Evolutionary conservation across 768 basidiomycete species (phyloP).

Genomic region (Candolleomyces aberdarensis): DNA sequence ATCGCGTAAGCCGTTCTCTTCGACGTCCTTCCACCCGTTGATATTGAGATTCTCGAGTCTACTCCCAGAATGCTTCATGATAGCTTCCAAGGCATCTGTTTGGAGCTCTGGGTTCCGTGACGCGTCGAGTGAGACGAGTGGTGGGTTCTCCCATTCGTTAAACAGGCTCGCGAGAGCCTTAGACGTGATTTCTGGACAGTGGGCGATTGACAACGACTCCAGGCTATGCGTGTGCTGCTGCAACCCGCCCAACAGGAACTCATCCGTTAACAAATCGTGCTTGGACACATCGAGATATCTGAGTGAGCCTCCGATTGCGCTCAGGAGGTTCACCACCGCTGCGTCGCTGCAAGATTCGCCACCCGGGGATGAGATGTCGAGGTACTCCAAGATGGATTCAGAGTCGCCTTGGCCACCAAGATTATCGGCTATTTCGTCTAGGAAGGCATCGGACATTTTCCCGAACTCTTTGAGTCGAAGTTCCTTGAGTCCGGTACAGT

Average conservation of each 20-base stretch:
- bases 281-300: slow-evolving; percentile 68
- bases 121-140: slow-evolving; percentile 53
- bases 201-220: slow-evolving; percentile 48
- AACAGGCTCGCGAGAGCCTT: slow-evolving; percentile 71
- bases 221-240: slow-evolving; percentile 45
- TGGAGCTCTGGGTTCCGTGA: slow-evolving; percentile 59
- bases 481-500: slow-evolving; percentile 50
- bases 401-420: too few species aligned
- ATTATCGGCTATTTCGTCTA: slow-evolving; percentile 41
- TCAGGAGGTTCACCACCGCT: slow-evolving; percentile 54
- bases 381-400: slow-evolving; percentile 33
- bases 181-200: slow-evolving; percentile 65
- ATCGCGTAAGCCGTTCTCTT: slow-evolving; percentile 37
- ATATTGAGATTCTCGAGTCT: slow-evolving; percentile 61
- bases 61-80: slow-evolving; percentile 67
- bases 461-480: slow-evolving; percentile 81
- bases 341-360: slow-evolving; percentile 48
- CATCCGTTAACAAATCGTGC: slow-evolving; percentile 59
- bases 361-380: slow-evolving; percentile 71
- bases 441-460: slow-evolving; percentile 61
- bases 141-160: slow-evolving; percentile 48
- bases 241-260: slow-evolving; percentile 60
- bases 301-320: slow-evolving; percentile 50
- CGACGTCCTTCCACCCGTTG: slow-evolving; percentile 72
- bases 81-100: slow-evolving; percentile 50